These are phyloP conservation scores for Trypanosomatidae sp. DNA, from an alignment of 208 protist species.

Conservation along the genomic window DNA sequence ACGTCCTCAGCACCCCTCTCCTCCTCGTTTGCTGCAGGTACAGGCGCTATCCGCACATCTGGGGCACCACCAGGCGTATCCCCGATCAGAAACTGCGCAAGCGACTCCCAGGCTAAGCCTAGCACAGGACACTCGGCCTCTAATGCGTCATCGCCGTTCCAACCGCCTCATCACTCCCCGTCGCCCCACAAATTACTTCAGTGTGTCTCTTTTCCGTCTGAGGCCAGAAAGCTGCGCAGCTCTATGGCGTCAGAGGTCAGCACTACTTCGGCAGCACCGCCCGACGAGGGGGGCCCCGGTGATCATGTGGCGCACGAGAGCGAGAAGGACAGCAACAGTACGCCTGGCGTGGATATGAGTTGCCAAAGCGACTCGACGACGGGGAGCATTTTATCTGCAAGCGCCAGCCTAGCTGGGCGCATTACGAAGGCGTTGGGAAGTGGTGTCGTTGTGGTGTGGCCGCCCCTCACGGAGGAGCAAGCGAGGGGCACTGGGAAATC, in stretches of 20 bases:
- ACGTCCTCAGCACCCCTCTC: not conserved
- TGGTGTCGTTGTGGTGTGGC: constrained; percentile 18
- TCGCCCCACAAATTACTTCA: constrained; percentile 1
- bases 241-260: not conserved
- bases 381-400: not conserved
- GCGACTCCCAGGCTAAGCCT: not conserved
- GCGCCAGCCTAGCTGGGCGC: not conserved
- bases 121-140: not conserved
- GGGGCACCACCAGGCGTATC: not conserved
- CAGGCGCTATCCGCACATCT: not conserved
- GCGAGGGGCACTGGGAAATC: not conserved
- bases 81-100: not conserved
- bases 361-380: not conserved
- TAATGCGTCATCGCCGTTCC: not conserved
- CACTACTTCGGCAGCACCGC: not conserved
- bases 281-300: not conserved
- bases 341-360: not conserved
- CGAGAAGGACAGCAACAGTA: constrained; percentile 2
- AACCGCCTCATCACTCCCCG: not conserved
- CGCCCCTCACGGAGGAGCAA: not conserved
- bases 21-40: not conserved
- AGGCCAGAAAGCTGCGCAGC: not conserved
- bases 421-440: constrained; percentile 15
- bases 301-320: not conserved
- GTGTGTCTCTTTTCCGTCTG: not conserved